A percentile compares a stretch with the other conserved stretches of the same genome.
Conservation (phyloP, 805 yeast genomes). For the Pichia insulana region DNA sequence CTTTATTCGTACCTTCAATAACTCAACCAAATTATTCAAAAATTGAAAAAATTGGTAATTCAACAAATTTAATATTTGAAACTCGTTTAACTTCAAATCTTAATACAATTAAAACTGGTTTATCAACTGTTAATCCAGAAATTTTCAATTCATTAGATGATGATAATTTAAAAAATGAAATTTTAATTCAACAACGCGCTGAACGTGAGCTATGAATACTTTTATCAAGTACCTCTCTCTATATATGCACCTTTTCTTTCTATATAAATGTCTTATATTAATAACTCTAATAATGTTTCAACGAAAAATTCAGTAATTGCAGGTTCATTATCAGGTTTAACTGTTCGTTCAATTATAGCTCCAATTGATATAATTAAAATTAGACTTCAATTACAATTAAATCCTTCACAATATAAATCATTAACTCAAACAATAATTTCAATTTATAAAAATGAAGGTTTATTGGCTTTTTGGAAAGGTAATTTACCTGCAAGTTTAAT, state of each 20-base stretch:
- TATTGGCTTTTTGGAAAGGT: slow-evolving; percentile 87
- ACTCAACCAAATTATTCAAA: slow-evolving; percentile 60
- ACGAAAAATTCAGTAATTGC: slow-evolving; percentile 44
- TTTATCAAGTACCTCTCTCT: no score
- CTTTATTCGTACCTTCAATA: slow-evolving; percentile 57
- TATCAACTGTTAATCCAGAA: slow-evolving; percentile 47
- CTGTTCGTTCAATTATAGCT: slow-evolving; percentile 46
- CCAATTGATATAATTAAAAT: slow-evolving; percentile 77
- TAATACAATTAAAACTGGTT: slow-evolving; percentile 48
- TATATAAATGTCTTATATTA: slow-evolving; percentile 5
- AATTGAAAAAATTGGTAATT: slow-evolving; percentile 24
- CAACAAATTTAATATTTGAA: slow-evolving; percentile 33
- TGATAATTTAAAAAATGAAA: slow-evolving; percentile 50
- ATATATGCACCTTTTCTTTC: no score
- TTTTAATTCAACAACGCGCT: slow-evolving; percentile 48
- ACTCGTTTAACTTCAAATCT: slow-evolving; percentile 35
- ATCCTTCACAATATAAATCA: slow-evolving; percentile 27
- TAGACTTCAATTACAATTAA: slow-evolving; percentile 53
- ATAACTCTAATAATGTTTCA: slow-evolving; percentile 1
- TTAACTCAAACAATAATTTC: slow-evolving; percentile 30
- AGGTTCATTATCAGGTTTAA: slow-evolving; percentile 63
- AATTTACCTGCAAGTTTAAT: slow-evolving; percentile 85
- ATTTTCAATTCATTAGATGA: slow-evolving; percentile 52
- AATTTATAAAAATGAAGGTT: slow-evolving; percentile 46
- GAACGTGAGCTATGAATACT: slow-evolving; percentile 31